phyloP scores from a whole-genome alignment of 345 rosid species.

The Populus nigra region DNA sequence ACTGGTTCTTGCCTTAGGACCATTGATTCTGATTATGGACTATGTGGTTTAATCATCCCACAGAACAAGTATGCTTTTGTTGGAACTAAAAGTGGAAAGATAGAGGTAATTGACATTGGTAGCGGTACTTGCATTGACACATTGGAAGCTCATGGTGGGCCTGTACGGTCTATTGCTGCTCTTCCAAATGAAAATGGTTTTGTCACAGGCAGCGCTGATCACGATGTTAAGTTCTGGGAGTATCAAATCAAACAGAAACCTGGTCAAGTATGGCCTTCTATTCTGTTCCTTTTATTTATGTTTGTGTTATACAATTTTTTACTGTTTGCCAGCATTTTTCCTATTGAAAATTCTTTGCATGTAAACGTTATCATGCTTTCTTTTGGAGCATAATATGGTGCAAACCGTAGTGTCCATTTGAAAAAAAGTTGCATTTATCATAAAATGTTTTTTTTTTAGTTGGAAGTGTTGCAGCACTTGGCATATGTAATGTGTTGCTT shows the following conservation, averaged over 20 bases:
- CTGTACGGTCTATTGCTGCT: constrained; percentile 63
- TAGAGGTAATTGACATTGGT: constrained; percentile 83
- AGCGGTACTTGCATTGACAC: constrained; percentile 71
- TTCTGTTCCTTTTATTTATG: neutral
- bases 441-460: no score
- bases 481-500: no score
- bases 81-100: constrained; percentile 85
- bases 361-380: neutral
- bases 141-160: constrained; percentile 87
- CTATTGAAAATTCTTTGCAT: neutral
- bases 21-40: constrained; percentile 84
- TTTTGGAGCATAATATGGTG: neutral
- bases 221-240: constrained; percentile 90
- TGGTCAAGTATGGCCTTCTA: constrained; percentile 48
- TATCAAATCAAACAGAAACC: constrained; percentile 61
- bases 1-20: constrained; percentile 92
- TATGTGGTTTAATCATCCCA: constrained; percentile 88
- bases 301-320: neutral
- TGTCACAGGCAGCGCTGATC: constrained; percentile 95
- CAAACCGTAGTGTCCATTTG: no score
- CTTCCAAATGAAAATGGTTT: constrained; percentile 80
- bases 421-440: no score
- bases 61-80: constrained; percentile 75
- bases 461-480: no score
- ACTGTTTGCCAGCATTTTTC: neutral